Conservation (phyloP, 164 flowering plant genomes). For the Brasenia schreberi region DNA sequence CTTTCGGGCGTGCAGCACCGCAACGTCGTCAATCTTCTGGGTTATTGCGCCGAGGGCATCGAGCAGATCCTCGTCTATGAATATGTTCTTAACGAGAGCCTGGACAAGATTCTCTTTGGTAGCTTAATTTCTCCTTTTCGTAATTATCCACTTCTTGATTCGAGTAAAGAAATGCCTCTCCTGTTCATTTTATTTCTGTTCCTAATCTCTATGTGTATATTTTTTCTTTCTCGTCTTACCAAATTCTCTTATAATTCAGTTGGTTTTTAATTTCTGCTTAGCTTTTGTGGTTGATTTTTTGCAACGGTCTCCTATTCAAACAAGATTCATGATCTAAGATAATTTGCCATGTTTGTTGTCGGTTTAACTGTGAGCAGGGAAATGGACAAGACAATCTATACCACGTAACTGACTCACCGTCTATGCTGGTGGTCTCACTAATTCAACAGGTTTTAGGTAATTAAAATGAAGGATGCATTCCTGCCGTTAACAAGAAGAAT, state of each 20-base stretch:
- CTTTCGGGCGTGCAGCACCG: conserved; percentile 79
- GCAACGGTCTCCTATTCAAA: background rate
- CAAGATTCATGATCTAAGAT: background rate
- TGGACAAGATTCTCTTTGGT: conserved; percentile 90
- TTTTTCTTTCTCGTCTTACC: background rate
- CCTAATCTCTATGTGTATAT: no score
- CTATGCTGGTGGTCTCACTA: no score
- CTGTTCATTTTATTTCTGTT: background rate
- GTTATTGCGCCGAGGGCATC: conserved; percentile 54
- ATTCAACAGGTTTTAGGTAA: no score
- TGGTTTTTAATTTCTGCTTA: background rate
- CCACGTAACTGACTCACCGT: no score
- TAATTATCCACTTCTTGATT: background rate
- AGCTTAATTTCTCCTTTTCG: conserved; percentile 3
- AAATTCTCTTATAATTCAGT: background rate
- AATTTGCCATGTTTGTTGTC: no score
- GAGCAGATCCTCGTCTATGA: conserved; percentile 91
- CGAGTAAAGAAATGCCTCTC: background rate
- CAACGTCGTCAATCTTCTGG: conserved; percentile 79
- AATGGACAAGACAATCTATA: no score
- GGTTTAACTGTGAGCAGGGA: no score
- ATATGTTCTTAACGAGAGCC: conserved; percentile 65
- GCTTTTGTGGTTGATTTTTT: background rate
- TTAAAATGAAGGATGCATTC: no score
- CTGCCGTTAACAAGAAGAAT: no score